Base-by-base conservation (phyloP, 805 yeast species). In the Ogataea pini region DNA sequence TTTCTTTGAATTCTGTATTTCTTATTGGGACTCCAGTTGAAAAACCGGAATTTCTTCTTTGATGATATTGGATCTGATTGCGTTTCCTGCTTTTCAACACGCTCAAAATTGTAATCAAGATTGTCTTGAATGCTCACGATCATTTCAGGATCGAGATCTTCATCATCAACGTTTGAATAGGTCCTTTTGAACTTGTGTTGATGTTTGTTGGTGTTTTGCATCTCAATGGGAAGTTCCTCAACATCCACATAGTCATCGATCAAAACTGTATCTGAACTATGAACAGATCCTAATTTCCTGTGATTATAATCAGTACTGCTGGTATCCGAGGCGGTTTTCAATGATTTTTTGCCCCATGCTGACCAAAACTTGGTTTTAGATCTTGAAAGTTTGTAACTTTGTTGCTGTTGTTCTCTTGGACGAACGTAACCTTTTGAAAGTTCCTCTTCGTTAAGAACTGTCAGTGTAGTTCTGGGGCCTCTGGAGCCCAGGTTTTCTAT, bases 1-100 rank as follows among this genome's bases (percentile, higher is more conserved):
- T 79, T 80, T 48, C 91, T 68, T 51, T 82, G 86, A 38, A 83
- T 61, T 38, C 61, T 59, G 32, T 65, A 61, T 34, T 59, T 60
- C 32, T 59, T 53, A 39, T 54, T 58, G 20, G 50, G 33, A 8
- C 42, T 44, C 43, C 53, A 19, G 45, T 45, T 48, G 36, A 56
- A 48, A 28, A 46, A 44, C 4, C 19, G 31, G 10, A 42, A 40
- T 16, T 31, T 42, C 28, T 34, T 41, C 14, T 27, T 34, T 37
- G 10, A 42, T 14, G 43, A n/a, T 28, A 14, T 19, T 12, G 38
- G 24, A 28, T 36, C 44, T 9, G 27, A 2, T 13, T 4, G 12
- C 3, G 10, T 2, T 41, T 33, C 28, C 33, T 36, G 18, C 9
- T 33, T 20, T 14, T 41, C 36, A 17, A 64, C 56, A 24, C 57